Evolutionary conservation across 2,329 filamentous ascomycete genomes (phyloP).

Genomic region (Verticillium albo-atrum): DNA sequence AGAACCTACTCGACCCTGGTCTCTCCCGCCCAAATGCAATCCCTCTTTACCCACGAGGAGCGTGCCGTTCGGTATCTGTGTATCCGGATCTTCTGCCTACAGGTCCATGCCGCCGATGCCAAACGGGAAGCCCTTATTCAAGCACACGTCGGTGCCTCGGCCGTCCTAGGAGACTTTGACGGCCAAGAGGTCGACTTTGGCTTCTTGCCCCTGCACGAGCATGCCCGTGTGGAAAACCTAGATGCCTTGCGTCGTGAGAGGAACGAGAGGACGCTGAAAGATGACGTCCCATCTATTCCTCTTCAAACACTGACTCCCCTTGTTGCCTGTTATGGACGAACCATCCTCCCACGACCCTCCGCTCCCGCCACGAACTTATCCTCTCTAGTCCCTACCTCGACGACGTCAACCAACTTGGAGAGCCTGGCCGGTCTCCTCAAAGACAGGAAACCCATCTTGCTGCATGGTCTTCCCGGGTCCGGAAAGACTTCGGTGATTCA

Average conservation of each 20-base stretch:
- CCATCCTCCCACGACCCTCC: constrained; percentile 62
- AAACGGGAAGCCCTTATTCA: constrained; percentile 69
- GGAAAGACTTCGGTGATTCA: constrained; percentile 88
- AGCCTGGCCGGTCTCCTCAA: constrained; percentile 65
- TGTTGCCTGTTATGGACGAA: constrained; percentile 60
- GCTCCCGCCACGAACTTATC: constrained; percentile 35
- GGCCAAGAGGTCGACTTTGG: constrained; percentile 71
- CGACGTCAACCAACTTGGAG: constrained; percentile 68
- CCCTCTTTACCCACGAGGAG: constrained; percentile 58
- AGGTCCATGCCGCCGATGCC: constrained; percentile 74
- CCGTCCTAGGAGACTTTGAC: constrained; percentile 70
- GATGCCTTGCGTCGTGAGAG: constrained; percentile 35
- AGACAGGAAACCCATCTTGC: constrained; percentile 65
- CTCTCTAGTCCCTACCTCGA: constrained; percentile 64
- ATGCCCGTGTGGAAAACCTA: constrained; percentile 44
- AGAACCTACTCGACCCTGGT: constrained; percentile 62
- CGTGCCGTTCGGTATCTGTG: constrained; percentile 72
- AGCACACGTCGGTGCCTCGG: constrained; percentile 57
- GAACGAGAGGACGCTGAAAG: constrained; percentile 16
- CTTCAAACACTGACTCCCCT: constrained; percentile 49
- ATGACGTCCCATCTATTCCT: constrained; percentile 15
- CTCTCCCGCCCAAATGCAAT: constrained; percentile 62
- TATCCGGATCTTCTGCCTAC: constrained; percentile 73
- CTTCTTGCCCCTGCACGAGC: constrained; percentile 60
- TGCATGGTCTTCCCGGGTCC: constrained; percentile 78